Base-by-base conservation (phyloP, 108 stramenopile species). In the Pseudonitzschia multiseries region DNA sequence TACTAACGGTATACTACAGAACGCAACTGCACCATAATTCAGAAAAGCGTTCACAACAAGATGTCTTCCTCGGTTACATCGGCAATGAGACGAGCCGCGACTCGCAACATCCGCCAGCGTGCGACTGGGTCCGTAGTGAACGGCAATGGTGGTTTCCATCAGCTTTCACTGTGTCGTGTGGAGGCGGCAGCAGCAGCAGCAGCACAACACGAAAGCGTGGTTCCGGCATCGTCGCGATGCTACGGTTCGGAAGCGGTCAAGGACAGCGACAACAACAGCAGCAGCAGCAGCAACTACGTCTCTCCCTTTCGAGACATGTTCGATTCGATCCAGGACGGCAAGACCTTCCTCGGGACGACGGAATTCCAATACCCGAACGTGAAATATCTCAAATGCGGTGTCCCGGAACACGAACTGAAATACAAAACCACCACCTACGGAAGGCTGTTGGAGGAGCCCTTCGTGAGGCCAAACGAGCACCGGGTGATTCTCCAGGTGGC, bases 381-480 rank as follows among this genome's bases (percentile, higher is more conserved):
- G 53, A 76, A 89, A 53, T 64, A 68, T 51, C 83, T 92, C n/a
- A 71, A 89, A 29, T 95, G 91, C 77, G 94, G 94, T 56, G 74
- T 92, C 52, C 83, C 82, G 15, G 94, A 95, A 74, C 75, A 85
- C 36, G 79, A 63, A 18, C 70, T 95, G 24, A 78, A 81, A 51
- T 95, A 82, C 80, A 80, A 71, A 44, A 92, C 94, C 5, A 82
- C 78, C 6, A 81, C 75, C 64, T 95, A 88, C 41, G 94, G 91
- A 21, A 78, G 89, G 44, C 74, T 87, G 27, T 69, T 83, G 13
- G 77, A 86, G 26, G 84, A 80, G 29, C 94, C 94, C 9, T 87
- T 82, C 68, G 88, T 95, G 27, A 68, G 79, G 63, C 87, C 88
- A 18, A 84, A 83, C 12, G 94, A 95, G 69, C 91, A 95, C 68